Base-by-base conservation (phyloP, 495 filamentous ascomycete genomes). In the Xanthoparmelia taractica region DNA sequence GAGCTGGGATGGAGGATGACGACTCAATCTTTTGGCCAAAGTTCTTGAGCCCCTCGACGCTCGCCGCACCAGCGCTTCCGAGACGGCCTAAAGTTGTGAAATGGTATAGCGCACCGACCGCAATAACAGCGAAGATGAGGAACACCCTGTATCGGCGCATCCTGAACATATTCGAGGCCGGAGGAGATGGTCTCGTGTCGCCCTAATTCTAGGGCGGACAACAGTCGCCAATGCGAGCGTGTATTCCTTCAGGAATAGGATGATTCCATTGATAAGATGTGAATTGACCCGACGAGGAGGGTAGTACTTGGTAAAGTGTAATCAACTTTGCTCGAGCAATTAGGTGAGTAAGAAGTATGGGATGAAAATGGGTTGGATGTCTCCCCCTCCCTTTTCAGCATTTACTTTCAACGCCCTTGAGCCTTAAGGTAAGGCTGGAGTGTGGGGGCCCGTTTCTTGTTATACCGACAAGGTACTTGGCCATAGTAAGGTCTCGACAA, bases 111-210 rank as follows among this genome's bases (percentile, higher is more conserved):
- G 85, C 75, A 50, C 91, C 74, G 36, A 87, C 73, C 57, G 86
- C 73, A 56, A 89, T 72, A 58, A 84, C 79, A 55, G 89, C 85
- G 70, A 89, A 87, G 67, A 89, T 74, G 56, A 92, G 70, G 65
- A 90, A 87, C 56, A 87, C 78, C 60, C 91, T 85, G 69, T 91
- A 93, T 74, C 90, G 81, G 58, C 91, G 86, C 66, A 88, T 73
- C 45, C 89, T 87, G 63, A 89, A 76, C 91, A 94, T 92, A 57
- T 67, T 75, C 72, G 48, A 52, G 23, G 60, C 31, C n/a, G 41
- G 56, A 52, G 41, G 56, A 40, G 55, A 8, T 23, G 61, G 54
- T 63, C 61, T 59, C 56, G 61, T 58, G 61, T 33, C 50, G 29
- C 50, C 29, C 29, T 2, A 33, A 8, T 20, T 11, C 18, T n/a